phyloP scores from a whole-genome alignment of 1,284 basidiomycete species.

The Malassezia cuniculi region DNA sequence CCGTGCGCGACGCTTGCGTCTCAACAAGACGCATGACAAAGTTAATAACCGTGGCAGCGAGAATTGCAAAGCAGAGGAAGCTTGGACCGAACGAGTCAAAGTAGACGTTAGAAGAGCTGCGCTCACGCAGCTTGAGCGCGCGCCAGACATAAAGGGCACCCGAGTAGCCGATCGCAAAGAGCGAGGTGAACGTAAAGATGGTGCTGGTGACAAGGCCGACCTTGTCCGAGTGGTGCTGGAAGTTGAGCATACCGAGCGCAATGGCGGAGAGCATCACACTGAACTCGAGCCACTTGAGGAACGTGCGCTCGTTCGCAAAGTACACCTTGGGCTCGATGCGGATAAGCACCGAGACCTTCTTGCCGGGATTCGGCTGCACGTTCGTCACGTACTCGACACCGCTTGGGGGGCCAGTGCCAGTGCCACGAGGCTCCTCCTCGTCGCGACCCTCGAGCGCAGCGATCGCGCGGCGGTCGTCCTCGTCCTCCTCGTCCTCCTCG shows the following conservation, averaged over 20 bases:
- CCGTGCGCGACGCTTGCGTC: conserved; percentile 16
- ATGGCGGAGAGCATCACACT: conserved; percentile 52
- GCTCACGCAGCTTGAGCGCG: conserved; percentile 54
- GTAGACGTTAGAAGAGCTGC: conserved; percentile 39
- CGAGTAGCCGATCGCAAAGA: conserved; percentile 78
- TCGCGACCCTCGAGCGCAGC: conserved; percentile 37
- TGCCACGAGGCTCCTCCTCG: conserved; percentile 48
- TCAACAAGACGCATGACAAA: conserved; percentile 35
- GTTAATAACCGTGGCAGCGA: conserved; percentile 34
- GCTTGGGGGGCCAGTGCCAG: conserved; percentile 53
- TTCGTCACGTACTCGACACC: conserved; percentile 54
- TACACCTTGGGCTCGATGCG: conserved; percentile 95
- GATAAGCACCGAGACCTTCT: conserved; percentile 80
- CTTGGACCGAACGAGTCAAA: conserved; percentile 39
- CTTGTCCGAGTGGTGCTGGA: conserved; percentile 61
- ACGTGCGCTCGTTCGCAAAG: conserved; percentile 85
- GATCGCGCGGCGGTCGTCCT: conserved; percentile 39
- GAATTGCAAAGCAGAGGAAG: conserved; percentile 32
- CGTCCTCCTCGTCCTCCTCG: conserved; percentile 44
- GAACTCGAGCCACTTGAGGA: conserved; percentile 66
- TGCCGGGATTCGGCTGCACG: conserved; percentile 72
- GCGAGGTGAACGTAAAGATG: conserved; percentile 74
- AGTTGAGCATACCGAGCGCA: conserved; percentile 56
- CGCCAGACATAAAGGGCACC: conserved; percentile 78
- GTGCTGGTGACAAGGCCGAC: conserved; percentile 69